phyloP scores from a whole-genome alignment of 2,329 filamentous ascomycete genomes.

The Lithohypha guttulata region DNA sequence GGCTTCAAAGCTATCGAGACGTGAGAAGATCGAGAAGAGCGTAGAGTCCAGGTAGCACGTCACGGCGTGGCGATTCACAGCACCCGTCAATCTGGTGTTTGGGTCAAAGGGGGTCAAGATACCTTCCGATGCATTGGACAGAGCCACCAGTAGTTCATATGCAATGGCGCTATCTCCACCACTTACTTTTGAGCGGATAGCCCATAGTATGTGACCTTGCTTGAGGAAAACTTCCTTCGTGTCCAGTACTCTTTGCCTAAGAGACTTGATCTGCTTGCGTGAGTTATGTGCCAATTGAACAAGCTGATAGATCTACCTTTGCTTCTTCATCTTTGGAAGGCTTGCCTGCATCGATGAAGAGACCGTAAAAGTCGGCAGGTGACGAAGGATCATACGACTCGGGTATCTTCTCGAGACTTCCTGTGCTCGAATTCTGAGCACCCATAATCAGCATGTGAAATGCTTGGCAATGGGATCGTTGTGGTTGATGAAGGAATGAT shows the following conservation, averaged over 20 bases:
- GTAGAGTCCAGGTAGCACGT: conserved; percentile 93
- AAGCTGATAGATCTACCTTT: conserved; percentile 11
- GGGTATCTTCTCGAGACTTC: conserved; percentile 9
- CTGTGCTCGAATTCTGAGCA: background rate
- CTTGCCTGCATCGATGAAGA: conserved; percentile 14
- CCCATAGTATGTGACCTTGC: conserved; percentile 53
- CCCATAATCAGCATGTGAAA: background rate
- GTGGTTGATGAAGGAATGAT: too few species aligned
- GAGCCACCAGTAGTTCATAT: conserved; percentile 62
- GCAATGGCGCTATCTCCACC: conserved; percentile 63
- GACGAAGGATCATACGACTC: conserved; percentile 14
- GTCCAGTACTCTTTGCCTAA: conserved; percentile 42
- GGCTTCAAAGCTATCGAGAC: conserved; percentile 80
- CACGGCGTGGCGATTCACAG: conserved; percentile 72
- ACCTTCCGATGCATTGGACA: conserved; percentile 72
- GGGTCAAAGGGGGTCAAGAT: conserved; percentile 66
- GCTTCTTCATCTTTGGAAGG: conserved; percentile 14
- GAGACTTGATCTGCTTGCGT: conserved; percentile 37
- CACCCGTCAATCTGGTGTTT: conserved; percentile 62
- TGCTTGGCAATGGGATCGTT: background rate
- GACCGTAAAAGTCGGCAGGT: conserved; percentile 19
- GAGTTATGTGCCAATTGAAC: background rate
- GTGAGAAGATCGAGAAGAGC: conserved; percentile 91
- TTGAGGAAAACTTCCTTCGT: conserved; percentile 46
- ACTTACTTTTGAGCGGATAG: conserved; percentile 51